Evolutionary conservation across 805 yeast genomes (phyloP).

Genomic region (Spathaspora hagerdaliae): DNA sequence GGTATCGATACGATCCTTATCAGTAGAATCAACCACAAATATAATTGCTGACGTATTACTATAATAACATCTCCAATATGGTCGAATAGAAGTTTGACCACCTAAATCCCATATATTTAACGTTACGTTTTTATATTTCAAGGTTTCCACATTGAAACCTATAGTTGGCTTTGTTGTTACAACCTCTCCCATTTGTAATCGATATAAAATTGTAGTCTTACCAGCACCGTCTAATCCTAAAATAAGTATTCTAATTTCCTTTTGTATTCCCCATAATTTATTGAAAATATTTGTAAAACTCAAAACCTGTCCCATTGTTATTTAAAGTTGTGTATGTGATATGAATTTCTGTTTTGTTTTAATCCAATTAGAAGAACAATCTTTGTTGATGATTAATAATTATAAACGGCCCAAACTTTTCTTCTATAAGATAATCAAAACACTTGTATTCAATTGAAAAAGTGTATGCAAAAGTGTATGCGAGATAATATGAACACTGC

Average conservation of each 20-base stretch:
- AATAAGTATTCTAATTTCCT: slow-evolving; percentile 85
- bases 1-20: slow-evolving; percentile 82
- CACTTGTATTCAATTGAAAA: too few species aligned
- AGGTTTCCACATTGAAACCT: slow-evolving; percentile 93
- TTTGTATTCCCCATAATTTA: slow-evolving; percentile 82
- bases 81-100: slow-evolving; percentile 93
- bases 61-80: slow-evolving; percentile 96
- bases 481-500: too few species aligned
- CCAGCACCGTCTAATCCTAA: slow-evolving; percentile 97
- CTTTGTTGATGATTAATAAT: too few species aligned
- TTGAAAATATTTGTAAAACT: slow-evolving; percentile 73
- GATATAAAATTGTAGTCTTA: slow-evolving; percentile 88
- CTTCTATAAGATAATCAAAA: too few species aligned
- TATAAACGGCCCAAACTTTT: too few species aligned
- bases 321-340: neutral
- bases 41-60: slow-evolving; percentile 94
- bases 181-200: slow-evolving; percentile 61
- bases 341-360: too few species aligned
- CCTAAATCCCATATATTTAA: slow-evolving; percentile 97
- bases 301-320: slow-evolving; percentile 78
- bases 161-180: slow-evolving; percentile 60
- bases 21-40: slow-evolving; percentile 95
- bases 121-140: slow-evolving; percentile 82
- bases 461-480: too few species aligned
- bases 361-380: too few species aligned